Evolutionary conservation across 306 rosid genomes (phyloP).

Genomic region (Medicago arabica): DNA sequence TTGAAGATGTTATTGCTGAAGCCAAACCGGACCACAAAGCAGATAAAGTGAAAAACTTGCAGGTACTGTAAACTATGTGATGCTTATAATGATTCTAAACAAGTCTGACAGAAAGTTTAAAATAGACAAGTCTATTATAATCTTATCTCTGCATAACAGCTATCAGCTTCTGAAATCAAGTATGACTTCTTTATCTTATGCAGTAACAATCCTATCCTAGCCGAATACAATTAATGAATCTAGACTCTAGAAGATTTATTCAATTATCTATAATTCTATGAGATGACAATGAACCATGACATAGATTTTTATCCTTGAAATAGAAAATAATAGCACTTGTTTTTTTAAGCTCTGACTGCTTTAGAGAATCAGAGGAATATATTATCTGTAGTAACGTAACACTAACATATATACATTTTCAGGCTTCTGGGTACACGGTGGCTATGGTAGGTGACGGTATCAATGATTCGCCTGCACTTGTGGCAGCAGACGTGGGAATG

Average conservation of each 20-base stretch:
- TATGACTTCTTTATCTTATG: neutral
- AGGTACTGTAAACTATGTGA: constrained; percentile 52
- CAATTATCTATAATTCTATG: no score
- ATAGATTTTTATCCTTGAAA: no score
- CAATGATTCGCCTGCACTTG: constrained; percentile 92
- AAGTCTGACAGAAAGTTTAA: neutral
- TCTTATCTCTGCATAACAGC: neutral
- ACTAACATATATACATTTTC: neutral
- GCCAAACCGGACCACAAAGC: constrained; percentile 85
- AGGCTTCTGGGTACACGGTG: constrained; percentile 74
- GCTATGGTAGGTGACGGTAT: constrained; percentile 97
- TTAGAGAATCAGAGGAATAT: no score
- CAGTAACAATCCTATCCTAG: neutral
- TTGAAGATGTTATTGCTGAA: constrained; percentile 76
- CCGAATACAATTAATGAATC: no score
- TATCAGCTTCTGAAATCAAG: neutral
- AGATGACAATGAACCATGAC: no score
- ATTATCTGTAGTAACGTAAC: no score
- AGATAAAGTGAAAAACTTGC: constrained; percentile 74
- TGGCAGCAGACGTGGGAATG: constrained; percentile 89
- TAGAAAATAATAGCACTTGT: no score
- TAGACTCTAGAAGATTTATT: no score
- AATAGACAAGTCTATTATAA: neutral
- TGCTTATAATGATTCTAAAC: neutral
- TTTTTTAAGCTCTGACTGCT: no score